Base-by-base conservation (phyloP, 129 eudicot species). In the Flaveria linearis region DNA sequence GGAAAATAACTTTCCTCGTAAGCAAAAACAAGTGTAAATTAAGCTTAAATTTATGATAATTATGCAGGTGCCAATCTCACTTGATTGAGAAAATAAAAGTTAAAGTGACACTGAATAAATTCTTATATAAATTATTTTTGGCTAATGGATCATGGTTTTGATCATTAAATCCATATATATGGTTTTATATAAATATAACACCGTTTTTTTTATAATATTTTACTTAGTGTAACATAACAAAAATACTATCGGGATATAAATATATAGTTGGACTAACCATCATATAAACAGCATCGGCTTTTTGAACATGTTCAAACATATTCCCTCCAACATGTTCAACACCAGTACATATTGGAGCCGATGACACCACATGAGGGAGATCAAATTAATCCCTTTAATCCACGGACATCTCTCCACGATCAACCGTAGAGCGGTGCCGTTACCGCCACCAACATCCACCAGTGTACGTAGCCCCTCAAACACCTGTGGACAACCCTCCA, bases 261-360 rank as follows among this genome's bases (percentile, higher is more conserved):
- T n/a, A n/a, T 1, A 18, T 20, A 56, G 28, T 56, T 56, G 12
- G 13, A 20, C 63, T 57, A 18, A 57, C 64, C 64, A 57, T 57
- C 33, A 57, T 9, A 57, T 18, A 57, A 57, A 57, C 64, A 57
- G 64, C 64, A 25, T 61, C 68, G 14, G 41, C 68, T 61, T 61
- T 61, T 4, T 9, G 41, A 4, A 26, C 41, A 26, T 25, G 49
- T 7, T 65, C 25, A 65, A 65, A 65, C 70, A 65, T 65, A 65
- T 4, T 65, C 8, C 70, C 70, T 15, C 70, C 70, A 65, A 65
- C 14, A 65, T 65, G 70, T 16, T 33, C 70, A 65, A 65, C 70
- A 15, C 70, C 50, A 0, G 3, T 36, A 64, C 11, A 28, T 0
- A 7, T 4, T 0, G 47, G 69, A 33, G 70, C 50, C 50, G 10